A percentile compares a stretch with the other conserved stretches of the same genome.
Conservation (phyloP, 2,329 filamentous ascomycete species). For the Aaosphaeria pasadenensis region DNA sequence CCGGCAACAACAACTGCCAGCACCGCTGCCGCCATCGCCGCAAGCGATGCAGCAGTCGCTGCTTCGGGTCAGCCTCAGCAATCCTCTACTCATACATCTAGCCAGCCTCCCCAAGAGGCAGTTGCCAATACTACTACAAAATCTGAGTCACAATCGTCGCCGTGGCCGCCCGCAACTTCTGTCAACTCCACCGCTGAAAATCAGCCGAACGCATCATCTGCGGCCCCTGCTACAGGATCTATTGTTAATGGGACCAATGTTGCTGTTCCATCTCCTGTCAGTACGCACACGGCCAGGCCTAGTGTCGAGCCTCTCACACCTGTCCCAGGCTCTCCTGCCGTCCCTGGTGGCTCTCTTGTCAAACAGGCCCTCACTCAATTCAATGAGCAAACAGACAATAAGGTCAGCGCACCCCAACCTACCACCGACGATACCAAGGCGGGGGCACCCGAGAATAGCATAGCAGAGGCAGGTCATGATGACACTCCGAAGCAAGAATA, state of each 20-base stretch:
- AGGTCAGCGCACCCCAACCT: not conserved
- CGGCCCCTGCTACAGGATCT: conserved; percentile 4
- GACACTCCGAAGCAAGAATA: no score
- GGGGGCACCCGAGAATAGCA: not conserved
- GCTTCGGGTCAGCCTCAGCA: not conserved
- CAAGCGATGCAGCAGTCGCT: conserved; percentile 18
- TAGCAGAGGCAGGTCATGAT: no score
- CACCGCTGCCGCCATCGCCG: conserved; percentile 32
- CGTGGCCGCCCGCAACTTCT: not conserved
- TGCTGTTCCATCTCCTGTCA: conserved; percentile 7
- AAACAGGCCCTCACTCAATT: conserved; percentile 8
- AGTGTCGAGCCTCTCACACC: conserved; percentile 37
- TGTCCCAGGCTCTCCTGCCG: conserved; percentile 31
- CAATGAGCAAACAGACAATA: not conserved
- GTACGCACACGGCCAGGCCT: conserved; percentile 21
- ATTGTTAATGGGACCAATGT: not conserved
- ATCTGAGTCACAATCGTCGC: not conserved
- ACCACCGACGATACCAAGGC: not conserved
- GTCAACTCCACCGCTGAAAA: conserved; percentile 16
- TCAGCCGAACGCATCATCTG: conserved; percentile 27
- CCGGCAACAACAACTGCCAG: conserved; percentile 14
- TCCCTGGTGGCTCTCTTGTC: conserved; percentile 20
- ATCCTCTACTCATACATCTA: not conserved
- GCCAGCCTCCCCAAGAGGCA: not conserved
- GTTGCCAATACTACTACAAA: not conserved